Evolutionary conservation across 371 early-diverging fungal species (phyloP).

Genomic region (Nematocida sp.): DNA sequence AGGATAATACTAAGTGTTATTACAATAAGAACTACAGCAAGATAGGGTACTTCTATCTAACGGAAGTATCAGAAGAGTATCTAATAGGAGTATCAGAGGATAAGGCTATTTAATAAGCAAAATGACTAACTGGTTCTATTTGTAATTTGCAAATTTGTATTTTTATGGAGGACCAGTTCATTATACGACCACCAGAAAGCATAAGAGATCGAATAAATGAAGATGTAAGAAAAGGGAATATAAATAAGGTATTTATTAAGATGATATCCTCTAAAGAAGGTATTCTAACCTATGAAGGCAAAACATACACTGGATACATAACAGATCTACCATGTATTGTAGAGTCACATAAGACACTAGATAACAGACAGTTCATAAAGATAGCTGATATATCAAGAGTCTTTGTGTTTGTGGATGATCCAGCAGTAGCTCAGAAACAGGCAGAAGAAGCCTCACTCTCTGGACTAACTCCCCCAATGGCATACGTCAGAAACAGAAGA

Average conservation of each 20-base stretch:
- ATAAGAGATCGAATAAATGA: slow-evolving; percentile 48
- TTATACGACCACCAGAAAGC: slow-evolving; percentile 56
- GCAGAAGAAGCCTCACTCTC: slow-evolving; percentile 22
- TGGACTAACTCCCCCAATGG: slow-evolving; percentile 81
- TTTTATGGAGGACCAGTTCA: slow-evolving; percentile 64
- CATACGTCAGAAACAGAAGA: slow-evolving; percentile 73
- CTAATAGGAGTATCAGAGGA: not conserved
- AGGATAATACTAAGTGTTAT: not conserved
- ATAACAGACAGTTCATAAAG: slow-evolving; percentile 86
- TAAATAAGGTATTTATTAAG: slow-evolving; percentile 25
- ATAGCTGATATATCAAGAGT: slow-evolving; percentile 71
- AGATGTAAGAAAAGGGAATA: slow-evolving; percentile 27
- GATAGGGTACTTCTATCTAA: not conserved
- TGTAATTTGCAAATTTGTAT: not conserved
- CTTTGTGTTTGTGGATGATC: slow-evolving; percentile 51
- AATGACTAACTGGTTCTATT: not conserved
- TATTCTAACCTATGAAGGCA: slow-evolving; percentile 35
- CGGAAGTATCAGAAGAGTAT: not conserved
- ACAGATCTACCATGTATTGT: slow-evolving; percentile 76
- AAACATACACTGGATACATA: slow-evolving; percentile 29
- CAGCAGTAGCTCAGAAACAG: not conserved
- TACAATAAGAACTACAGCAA: not conserved
- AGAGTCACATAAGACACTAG: slow-evolving; percentile 84
- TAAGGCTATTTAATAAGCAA: not conserved
- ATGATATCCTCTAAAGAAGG: slow-evolving; percentile 32